Evolutionary conservation across 805 yeast species (phyloP).

Genomic region (Metschnikowia drakensbergensis): DNA sequence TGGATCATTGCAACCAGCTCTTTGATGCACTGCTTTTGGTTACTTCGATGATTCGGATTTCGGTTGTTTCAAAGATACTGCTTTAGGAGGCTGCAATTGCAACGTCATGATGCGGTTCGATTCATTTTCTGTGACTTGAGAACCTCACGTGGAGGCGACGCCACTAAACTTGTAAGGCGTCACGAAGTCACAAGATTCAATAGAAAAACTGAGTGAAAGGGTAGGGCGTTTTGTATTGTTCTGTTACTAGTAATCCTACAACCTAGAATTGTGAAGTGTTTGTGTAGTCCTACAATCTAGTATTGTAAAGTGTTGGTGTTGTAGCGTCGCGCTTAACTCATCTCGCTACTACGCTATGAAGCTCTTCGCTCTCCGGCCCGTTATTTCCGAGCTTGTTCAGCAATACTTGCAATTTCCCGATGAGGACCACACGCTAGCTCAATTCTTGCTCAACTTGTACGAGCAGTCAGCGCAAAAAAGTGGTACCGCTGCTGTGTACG

Average conservation of each 20-base stretch:
- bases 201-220: background rate
- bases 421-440: constrained; percentile 23
- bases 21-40: background rate
- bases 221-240: too few species aligned
- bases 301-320: background rate
- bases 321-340: constrained; percentile 1
- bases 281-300: background rate
- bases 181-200: background rate
- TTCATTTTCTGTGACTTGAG: background rate
- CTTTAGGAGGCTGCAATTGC: too few species aligned
- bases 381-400: constrained; percentile 9
- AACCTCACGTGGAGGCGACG: background rate
- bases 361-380: constrained; percentile 3
- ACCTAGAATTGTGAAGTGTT: background rate
- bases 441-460: constrained; percentile 27
- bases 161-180: too few species aligned
- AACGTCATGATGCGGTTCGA: too few species aligned
- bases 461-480: constrained; percentile 15
- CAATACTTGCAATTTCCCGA: constrained; percentile 13
- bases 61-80: too few species aligned
- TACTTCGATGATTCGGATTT: background rate
- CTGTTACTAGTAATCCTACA: background rate
- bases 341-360: constrained; percentile 1
- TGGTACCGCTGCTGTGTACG: constrained; percentile 3
- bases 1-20: background rate